Evolutionary conservation across 371 early-diverging fungal species (phyloP).

Genomic region (Mortierella sp.): DNA sequence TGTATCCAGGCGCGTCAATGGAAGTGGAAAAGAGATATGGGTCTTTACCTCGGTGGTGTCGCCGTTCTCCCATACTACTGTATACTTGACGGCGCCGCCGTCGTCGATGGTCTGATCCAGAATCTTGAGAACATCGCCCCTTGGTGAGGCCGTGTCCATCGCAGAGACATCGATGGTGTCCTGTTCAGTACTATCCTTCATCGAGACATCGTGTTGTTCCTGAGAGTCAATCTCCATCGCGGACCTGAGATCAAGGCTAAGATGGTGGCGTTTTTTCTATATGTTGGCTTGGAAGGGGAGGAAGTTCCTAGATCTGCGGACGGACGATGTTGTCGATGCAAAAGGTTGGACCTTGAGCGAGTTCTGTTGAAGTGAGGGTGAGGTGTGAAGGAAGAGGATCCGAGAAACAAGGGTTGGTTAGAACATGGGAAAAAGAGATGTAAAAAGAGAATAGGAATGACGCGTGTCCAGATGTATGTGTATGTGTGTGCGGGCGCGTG

Average conservation of each 20-base stretch:
- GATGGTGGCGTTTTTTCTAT: neutral
- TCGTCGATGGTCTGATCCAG: constrained; percentile 55
- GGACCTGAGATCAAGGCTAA: neutral
- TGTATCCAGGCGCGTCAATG: neutral
- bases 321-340: neutral
- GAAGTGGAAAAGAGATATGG: neutral
- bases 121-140: constrained; percentile 48
- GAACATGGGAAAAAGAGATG: neutral
- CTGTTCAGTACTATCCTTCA: neutral
- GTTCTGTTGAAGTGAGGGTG: neutral
- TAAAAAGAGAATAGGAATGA: neutral
- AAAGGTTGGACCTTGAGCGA: neutral
- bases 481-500: constrained; percentile 1
- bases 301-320: neutral
- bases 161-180: constrained; percentile 1
- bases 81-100: constrained; percentile 56
- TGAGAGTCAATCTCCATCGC: constrained; percentile 31
- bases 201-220: constrained; percentile 24
- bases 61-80: constrained; percentile 53
- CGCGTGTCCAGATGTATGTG: neutral
- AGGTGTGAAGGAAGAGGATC: neutral
- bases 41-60: constrained; percentile 52
- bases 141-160: constrained; percentile 9
- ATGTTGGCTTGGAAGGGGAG: neutral
- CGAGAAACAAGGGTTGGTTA: neutral